These are phyloP conservation scores for Fomitopsis betulina DNA, from an alignment of 1,284 basidiomycete species.

Conservation along the genomic window DNA sequence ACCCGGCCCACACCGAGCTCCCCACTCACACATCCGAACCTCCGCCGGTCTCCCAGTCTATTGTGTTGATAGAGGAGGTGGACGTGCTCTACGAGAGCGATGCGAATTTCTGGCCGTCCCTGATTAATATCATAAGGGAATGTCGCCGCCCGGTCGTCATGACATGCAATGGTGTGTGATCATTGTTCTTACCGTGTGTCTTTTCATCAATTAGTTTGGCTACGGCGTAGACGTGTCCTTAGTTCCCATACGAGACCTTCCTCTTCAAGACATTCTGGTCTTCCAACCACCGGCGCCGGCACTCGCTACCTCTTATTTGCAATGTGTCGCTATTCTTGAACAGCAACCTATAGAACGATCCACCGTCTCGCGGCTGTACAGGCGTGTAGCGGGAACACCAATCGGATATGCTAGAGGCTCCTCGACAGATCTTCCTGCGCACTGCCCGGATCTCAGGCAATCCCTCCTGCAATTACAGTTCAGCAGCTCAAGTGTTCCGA, in stretches of 20 bases:
- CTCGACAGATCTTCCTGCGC: not conserved
- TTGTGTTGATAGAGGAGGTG: constrained; percentile 95
- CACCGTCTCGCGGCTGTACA: constrained; percentile 3
- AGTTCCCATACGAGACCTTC: constrained; percentile 69
- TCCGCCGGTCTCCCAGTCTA: constrained; percentile 61
- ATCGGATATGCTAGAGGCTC: not conserved
- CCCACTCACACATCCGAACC: not conserved
- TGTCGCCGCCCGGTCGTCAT: constrained; percentile 84
- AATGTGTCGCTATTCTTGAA: constrained; percentile 20
- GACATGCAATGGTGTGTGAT: constrained; percentile 83
- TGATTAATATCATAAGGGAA: constrained; percentile 75
- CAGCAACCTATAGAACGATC: constrained; percentile 1
- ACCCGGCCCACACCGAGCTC: not conserved
- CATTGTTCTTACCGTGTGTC: constrained; percentile 8
- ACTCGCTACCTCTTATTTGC: constrained; percentile 71
- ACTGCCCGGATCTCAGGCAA: constrained; percentile 6
- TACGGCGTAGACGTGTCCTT: constrained; percentile 55
- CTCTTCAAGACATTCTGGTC: constrained; percentile 69
- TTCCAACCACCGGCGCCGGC: constrained; percentile 59
- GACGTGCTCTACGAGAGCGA: constrained; percentile 93
- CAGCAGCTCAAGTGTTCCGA: not conserved
- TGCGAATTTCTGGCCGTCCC: constrained; percentile 85
- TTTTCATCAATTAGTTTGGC: constrained; percentile 12
- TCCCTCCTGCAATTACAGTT: constrained; percentile 6
- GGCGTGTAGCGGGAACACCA: not conserved